phyloP scores from a whole-genome alignment of 768 basidiomycete genomes.

The Lentinula detonsa region DNA sequence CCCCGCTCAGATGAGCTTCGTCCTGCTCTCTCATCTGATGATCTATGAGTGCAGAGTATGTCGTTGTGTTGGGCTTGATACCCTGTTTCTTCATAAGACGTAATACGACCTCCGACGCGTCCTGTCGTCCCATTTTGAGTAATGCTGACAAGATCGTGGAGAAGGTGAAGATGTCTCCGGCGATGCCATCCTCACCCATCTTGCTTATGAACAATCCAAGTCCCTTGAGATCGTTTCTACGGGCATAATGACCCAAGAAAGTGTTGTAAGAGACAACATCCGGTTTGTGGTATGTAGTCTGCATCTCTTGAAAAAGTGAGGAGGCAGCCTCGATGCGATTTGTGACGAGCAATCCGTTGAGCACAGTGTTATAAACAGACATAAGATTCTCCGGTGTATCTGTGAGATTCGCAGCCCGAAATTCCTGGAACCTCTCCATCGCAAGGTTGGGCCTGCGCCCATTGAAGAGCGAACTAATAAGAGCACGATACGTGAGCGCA shows the following conservation, averaged over 20 bases:
- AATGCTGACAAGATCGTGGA: constrained; percentile 81
- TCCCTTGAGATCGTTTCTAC: constrained; percentile 54
- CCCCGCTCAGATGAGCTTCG: constrained; percentile 49
- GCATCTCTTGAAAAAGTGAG: constrained; percentile 38
- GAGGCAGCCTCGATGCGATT: constrained; percentile 33
- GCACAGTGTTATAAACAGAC: constrained; percentile 66
- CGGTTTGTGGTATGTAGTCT: constrained; percentile 47
- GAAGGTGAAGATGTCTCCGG: constrained; percentile 80
- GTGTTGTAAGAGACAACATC: constrained; percentile 81
- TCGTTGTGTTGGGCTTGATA: constrained; percentile 66
- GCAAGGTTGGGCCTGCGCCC: constrained; percentile 47
- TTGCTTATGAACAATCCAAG: constrained; percentile 52
- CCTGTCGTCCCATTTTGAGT: constrained; percentile 57
- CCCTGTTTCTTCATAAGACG: constrained; percentile 72
- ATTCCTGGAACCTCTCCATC: constrained; percentile 42
- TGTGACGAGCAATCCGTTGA: constrained; percentile 58
- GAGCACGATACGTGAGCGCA: constrained; percentile 57
- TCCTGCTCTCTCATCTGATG: constrained; percentile 57
- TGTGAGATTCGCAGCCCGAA: constrained; percentile 31
- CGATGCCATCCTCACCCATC: constrained; percentile 47
- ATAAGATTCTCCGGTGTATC: constrained; percentile 18
- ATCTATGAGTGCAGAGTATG: constrained; percentile 77
- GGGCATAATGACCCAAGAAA: constrained; percentile 62
- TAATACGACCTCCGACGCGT: constrained; percentile 61
- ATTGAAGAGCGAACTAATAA: constrained; percentile 58